Base-by-base conservation (phyloP, 2,329 filamentous ascomycete genomes). In the Trichoderma polysporum region DNA sequence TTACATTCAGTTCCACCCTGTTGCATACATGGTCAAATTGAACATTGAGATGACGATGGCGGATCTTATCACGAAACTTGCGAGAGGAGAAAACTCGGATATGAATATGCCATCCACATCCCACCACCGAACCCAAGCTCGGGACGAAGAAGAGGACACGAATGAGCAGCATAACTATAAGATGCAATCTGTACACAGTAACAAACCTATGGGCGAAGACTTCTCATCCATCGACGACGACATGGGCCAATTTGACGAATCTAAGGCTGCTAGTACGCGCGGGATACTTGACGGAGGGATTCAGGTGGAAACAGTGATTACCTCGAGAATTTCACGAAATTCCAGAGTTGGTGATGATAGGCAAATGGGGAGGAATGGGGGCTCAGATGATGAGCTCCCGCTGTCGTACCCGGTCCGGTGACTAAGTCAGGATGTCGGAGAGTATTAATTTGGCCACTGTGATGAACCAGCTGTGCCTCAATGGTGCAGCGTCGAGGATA, bases 21-120 rank as follows among this genome's bases (percentile, higher is more conserved):
- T 85, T 3, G 82, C 82, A 2, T 85, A 85, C 69, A 79, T 84
- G 29, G 78, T 84, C 61, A 85, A 85, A 68, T 78, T 85, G 17
- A 80, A 85, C 69, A 85, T 85, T 69, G 83, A 85, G 69, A 79
- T 85, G 71, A 79, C 79, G 22, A 85, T 85, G 82, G 82, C 83
- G 31, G 79, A 81, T 27, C 78, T 85, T 27, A 85, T 85, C 63
- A 80, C 74, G 31, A 80, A 79, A 60, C 74, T 82, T 2, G 76
- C 62, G 0, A 65, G n/a, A 25, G 50, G 49, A n/a, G 60, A 63
- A 7, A 54, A 33, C 4, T 33, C 47, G 1, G 60, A 63, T 7
- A 63, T 54, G 60, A 29, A 54, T 7, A 22, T 41, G n/a, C 60
- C 60, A 33, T 63, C 60, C n/a, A 45, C 47, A 8, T 63, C 60